Conservation (phyloP, 2,329 filamentous ascomycete genomes). For the Dactylellina leptospora region DNA sequence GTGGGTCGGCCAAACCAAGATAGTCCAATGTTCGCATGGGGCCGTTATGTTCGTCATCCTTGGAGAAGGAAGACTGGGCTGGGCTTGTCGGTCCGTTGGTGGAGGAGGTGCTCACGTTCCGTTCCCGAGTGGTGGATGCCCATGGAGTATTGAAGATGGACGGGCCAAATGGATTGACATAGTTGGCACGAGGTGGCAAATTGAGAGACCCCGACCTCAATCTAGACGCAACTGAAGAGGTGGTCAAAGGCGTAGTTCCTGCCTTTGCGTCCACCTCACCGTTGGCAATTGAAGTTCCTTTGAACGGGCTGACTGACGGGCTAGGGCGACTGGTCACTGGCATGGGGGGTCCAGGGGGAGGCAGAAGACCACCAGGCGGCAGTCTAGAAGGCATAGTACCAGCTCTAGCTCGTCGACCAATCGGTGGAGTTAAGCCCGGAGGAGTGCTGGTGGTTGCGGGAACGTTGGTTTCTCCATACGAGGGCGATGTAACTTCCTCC, state of each 20-base stretch:
- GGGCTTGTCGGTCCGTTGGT: constrained; percentile 92
- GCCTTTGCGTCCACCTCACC: constrained; percentile 60
- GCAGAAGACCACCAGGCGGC: constrained; percentile 73
- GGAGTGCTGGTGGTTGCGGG: constrained; percentile 68
- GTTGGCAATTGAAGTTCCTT: constrained; percentile 66
- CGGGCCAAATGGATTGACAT: constrained; percentile 76
- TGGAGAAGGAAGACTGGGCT: constrained; percentile 83
- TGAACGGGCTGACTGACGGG: constrained; percentile 86
- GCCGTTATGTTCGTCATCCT: constrained; percentile 87
- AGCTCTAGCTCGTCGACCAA: constrained; percentile 81
- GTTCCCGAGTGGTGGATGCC: constrained; percentile 73
- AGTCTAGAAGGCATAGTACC: constrained; percentile 97
- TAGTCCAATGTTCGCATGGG: constrained; percentile 92
- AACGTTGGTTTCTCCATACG: constrained; percentile 60
- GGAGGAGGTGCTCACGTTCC: constrained; percentile 78
- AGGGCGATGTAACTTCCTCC: constrained; percentile 63
- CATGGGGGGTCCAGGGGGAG: constrained; percentile 65
- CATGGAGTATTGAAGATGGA: constrained; percentile 89
- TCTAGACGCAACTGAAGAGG: constrained; percentile 57
- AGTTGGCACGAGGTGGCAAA: constrained; percentile 57
- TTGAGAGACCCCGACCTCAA: constrained; percentile 57
- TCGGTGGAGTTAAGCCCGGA: constrained; percentile 72
- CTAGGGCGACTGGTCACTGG: constrained; percentile 85
- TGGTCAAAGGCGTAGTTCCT: constrained; percentile 57
- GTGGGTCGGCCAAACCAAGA: constrained; percentile 90